Base-by-base conservation (phyloP, 768 basidiomycete species). In the Boletus edulis region DNA sequence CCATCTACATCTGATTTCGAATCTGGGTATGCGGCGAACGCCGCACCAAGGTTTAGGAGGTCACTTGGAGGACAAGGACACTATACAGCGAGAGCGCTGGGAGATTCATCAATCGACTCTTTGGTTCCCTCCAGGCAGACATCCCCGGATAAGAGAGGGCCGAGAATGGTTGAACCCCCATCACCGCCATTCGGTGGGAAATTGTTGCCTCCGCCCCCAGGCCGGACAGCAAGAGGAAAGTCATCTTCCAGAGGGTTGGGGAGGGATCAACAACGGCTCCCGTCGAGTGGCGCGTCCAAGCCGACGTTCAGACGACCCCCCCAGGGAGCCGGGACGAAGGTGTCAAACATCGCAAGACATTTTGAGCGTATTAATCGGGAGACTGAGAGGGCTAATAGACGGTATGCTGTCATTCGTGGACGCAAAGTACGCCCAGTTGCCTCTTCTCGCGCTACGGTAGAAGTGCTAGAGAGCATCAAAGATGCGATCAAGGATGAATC, bases 401-500 rank as follows among this genome's bases (percentile, higher is more conserved):
- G 89, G 22, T 91, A 96, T 64, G 82, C 86, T n/a, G 83, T 94
- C 51, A 90, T 94, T 64, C 83, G 93, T 37, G 90, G 89, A 12
- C 87, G 85, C 59, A 84, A 89, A 43, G 90, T 92, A 18, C 87
- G 96, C 32, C 96, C 97, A 13, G 92, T 98, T 14, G 89, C 90
- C 18, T 87, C 87, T 24, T 88, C 94, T 15, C 83, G 86, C 43
- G 94, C 92, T 15, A 93, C 86, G 63, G 91, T 96, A 1, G 86
- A 94, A 65, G 81, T 97, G 32, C 79, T 97, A 24, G 87, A 91
- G 50, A 94, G 91, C 64, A 82, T 97, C 63, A 87, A 89, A 66
- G 94, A 97, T 63, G 95, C 91, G 2, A 90, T 97, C 66, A 91
- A 92, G 62, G 92, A 89, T 60, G 84, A 90, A 60, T 86, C 86